Evolutionary conservation across 2,329 filamentous ascomycete genomes (phyloP).

Genomic region (Cladosporium sphaerospermum): DNA sequence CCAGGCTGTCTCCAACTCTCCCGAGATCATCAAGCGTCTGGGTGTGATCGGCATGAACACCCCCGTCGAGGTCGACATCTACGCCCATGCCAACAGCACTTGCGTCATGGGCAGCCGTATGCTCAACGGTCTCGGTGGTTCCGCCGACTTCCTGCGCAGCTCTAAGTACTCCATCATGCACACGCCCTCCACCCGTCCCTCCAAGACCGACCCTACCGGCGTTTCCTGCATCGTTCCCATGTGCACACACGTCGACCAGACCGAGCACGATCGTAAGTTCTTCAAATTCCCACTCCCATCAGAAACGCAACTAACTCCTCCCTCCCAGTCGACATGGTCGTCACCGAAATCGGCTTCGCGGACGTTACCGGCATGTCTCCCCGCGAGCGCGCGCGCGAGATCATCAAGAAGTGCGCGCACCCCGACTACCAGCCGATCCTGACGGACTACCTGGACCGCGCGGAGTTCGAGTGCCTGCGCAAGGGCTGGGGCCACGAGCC

Average conservation of each 20-base stretch:
- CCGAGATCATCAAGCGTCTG: slow-evolving; percentile 81
- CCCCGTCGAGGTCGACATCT: slow-evolving; percentile 88
- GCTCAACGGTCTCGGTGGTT: slow-evolving; percentile 78
- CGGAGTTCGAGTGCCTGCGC: slow-evolving; percentile 76
- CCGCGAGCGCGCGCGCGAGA: slow-evolving; percentile 72
- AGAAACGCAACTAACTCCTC: not conserved
- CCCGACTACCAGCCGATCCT: slow-evolving; percentile 79
- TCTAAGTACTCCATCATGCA: slow-evolving; percentile 91
- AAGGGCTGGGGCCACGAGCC: slow-evolving; percentile 90
- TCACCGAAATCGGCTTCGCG: slow-evolving; percentile 71
- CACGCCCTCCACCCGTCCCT: slow-evolving; percentile 73
- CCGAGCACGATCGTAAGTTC: slow-evolving; percentile 66
- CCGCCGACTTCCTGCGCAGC: slow-evolving; percentile 72
- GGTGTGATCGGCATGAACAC: slow-evolving; percentile 95
- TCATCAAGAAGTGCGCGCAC: slow-evolving; percentile 82
- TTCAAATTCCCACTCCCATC: not conserved
- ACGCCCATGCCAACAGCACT: slow-evolving; percentile 86
- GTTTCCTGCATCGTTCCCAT: slow-evolving; percentile 84
- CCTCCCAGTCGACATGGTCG: slow-evolving; percentile 66
- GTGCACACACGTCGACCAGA: slow-evolving; percentile 89
- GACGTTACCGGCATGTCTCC: slow-evolving; percentile 78
- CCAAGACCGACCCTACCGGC: slow-evolving; percentile 75
- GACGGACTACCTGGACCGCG: slow-evolving; percentile 74
- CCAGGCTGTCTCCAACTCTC: slow-evolving; percentile 84
- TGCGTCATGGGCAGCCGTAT: slow-evolving; percentile 84